phyloP scores from a whole-genome alignment of 176 grass and related monocot species.

The Saccharum spontaneum region DNA sequence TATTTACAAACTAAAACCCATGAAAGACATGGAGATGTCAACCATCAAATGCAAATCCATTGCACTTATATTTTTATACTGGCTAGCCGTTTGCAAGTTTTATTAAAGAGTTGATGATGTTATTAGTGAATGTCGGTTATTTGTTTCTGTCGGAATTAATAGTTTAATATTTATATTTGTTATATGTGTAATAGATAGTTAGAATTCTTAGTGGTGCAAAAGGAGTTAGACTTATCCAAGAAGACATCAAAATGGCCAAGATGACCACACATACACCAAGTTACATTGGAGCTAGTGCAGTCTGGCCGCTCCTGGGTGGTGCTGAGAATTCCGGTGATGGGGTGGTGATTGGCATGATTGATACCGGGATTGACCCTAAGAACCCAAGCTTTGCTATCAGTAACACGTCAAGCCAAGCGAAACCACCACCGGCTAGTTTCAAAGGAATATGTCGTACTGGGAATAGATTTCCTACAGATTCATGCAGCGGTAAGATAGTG shows the following conservation, averaged over 20 bases:
- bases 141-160: constrained; percentile 2
- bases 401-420: constrained; percentile 34
- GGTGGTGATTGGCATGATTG: constrained; percentile 87
- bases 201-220: constrained; percentile 60
- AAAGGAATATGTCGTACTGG: constrained; percentile 72
- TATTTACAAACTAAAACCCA: constrained; percentile 21
- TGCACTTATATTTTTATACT: neutral
- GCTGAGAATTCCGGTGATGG: constrained; percentile 63
- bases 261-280: constrained; percentile 72
- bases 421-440: constrained; percentile 49
- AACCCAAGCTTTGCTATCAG: constrained; percentile 73
- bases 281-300: constrained; percentile 68
- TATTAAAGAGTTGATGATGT: neutral
- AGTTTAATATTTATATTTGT: neutral
- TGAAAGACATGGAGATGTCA: neutral
- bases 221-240: constrained; percentile 71
- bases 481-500: constrained; percentile 84
- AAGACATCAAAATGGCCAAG: constrained; percentile 82
- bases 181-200: constrained; percentile 42
- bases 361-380: constrained; percentile 84
- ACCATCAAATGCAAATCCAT: neutral
- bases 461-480: constrained; percentile 64
- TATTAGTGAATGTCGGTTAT: neutral
- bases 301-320: constrained; percentile 74
- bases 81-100: constrained; percentile 13